Base-by-base conservation (phyloP, 2,329 filamentous ascomycete species). In the Trichophyton schoenleinii region DNA sequence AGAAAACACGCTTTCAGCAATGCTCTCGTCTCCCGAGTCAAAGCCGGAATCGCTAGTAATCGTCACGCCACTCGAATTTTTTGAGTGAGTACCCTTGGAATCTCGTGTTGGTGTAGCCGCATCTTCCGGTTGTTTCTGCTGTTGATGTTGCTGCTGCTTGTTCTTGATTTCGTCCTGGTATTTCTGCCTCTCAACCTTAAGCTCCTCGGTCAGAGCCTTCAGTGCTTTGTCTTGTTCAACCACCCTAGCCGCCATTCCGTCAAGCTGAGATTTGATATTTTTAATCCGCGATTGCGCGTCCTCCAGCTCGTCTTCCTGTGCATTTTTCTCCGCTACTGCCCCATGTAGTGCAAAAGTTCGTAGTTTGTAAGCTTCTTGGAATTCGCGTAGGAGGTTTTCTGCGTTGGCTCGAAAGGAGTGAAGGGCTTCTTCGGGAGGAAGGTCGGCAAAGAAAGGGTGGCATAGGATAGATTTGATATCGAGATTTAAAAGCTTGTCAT, bases 251-350 rank as follows among this genome's bases (percentile, higher is more conserved):
- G 81, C 80, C 77, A 85, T 81, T 42, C 80, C 81, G 68, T 84
- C 80, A 20, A 86, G 74, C 69, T 86, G 83, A 64, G 80, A 75
- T 71, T 84, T 85, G 60, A 85, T 72, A 66, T 84, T 80, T 42
- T 78, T 74, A 13, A 80, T 77, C 6, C 82, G 77, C 44, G 81
- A 83, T 38, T 83, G 77, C 13, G 81, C 78, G 66, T 85, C 83
- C 63, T 84, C 81, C 0, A 83, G 75, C 68, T 86, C 83, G 64
- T 85, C 83, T n/a, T 77, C 75, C 65, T 82, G 80, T 9, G 80
- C 79, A 59, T 78, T 79, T 63, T 82, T 79, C 66, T 84, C 81
- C 3, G 79, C 79, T 41, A 78, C 72, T 2, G 78, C 75, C 63
- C 80, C 77, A 44, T 78, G 75, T 49, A 85, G 72, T 34, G 76